Base-by-base conservation (phyloP, 2,329 filamentous ascomycete genomes). In the Scedosporium apiospermum region DNA sequence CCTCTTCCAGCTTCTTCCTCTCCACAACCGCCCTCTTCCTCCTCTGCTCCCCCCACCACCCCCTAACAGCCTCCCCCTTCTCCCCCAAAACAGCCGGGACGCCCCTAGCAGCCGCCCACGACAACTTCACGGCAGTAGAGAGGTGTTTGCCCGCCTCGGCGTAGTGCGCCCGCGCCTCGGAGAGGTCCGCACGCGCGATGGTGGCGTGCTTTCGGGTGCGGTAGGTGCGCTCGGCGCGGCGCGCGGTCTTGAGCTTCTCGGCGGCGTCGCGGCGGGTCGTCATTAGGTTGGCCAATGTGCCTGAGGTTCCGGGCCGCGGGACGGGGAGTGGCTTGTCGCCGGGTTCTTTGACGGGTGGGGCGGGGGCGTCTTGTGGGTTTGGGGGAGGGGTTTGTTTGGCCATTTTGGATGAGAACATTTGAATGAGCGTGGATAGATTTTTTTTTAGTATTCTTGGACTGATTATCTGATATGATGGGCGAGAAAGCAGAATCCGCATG, bases 241-340 rank as follows among this genome's bases (percentile, higher is more conserved):
- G 70, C 3, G 77, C 77, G 58, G 73, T 71, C 53, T 71, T 67
- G 63, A 74, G 72, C 41, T 74, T 70, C 62, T 75, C 68, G 12
- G 75, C 74, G 30, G 76, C 76, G 49, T 71, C 68, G 44, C 71
- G 74, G 27, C 74, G 73, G 62, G 71, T 74, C 61, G 71, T 73
- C 57, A 71, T 70, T 51, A 79, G 74, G 38, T 77, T 68, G 65
- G 73, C 72, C 66, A 78, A 75, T 18, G 77, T 80, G 62, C 75
- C 75, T 0, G 76, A 75, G 14, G 77, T 78, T 63, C 75, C 74
- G 4, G 77, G 76, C 21, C 77, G 72, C 21, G 58, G 42, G 21
- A 53, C 27, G 18, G 57, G 34, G 53, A 16, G 21, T 16, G 59
- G 60, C 7, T 58, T 58, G 16, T 44, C 60, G 3, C 34, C 42